These are phyloP conservation scores for Parmales sp. DNA, from an alignment of 108 stramenopile genomes.

Conservation along the genomic window DNA sequence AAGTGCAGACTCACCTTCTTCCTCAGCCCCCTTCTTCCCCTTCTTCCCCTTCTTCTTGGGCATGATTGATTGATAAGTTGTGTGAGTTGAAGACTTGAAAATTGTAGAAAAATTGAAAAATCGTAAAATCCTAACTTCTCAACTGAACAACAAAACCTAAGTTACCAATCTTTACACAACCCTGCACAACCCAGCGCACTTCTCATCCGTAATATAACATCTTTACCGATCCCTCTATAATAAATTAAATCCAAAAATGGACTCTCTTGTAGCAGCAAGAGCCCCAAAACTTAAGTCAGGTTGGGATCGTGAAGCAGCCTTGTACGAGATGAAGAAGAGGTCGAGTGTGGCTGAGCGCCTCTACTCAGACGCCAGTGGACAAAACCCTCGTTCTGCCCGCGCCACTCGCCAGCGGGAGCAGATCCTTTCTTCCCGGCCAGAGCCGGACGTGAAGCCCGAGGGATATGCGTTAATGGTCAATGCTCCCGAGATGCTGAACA, in stretches of 20 bases:
- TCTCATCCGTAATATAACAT: no score
- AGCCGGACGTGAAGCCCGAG: background rate
- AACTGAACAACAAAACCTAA: background rate
- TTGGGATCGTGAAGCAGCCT: background rate
- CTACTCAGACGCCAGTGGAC: background rate
- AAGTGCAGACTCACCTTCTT: no score
- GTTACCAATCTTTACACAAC: background rate
- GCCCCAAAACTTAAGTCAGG: background rate
- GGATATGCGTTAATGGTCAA: background rate
- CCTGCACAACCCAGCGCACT: no score
- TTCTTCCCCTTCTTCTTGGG: constrained; percentile 31
- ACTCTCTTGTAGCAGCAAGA: background rate
- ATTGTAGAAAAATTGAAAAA: background rate
- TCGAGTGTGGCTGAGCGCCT: background rate
- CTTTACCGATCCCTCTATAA: no score
- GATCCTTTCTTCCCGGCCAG: background rate
- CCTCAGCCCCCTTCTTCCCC: constrained; percentile 20
- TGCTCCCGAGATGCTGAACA: background rate
- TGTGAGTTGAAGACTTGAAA: background rate
- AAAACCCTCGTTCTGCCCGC: background rate
- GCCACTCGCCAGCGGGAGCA: background rate
- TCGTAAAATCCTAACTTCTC: background rate
- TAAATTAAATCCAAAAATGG: no score
- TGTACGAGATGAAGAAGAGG: background rate
- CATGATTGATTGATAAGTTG: constrained; percentile 8